Evolutionary conservation across 2,329 filamentous ascomycete genomes (phyloP).

Genomic region (Epichloe gansuensis): DNA sequence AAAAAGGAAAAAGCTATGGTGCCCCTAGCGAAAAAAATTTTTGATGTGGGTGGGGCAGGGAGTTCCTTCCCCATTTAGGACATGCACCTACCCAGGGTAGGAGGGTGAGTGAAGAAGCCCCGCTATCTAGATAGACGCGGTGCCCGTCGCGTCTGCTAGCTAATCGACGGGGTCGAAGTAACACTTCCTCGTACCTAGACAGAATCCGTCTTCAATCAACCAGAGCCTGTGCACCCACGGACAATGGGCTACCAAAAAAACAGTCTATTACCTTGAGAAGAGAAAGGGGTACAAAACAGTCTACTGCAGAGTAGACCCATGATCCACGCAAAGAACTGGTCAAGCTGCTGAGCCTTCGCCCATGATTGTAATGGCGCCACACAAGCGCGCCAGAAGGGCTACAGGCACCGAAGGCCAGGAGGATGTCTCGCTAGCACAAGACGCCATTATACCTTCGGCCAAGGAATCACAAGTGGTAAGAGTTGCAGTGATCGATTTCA

Average conservation of each 20-base stretch:
- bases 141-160: too few relatives aligned
- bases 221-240: not conserved
- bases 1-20: too few relatives aligned
- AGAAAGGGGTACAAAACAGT: too few relatives aligned
- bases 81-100: too few relatives aligned
- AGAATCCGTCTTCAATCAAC: not conserved
- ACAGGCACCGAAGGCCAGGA: constrained; percentile 3
- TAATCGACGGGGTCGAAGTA: too few relatives aligned
- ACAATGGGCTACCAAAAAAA: not conserved
- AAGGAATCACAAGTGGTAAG: constrained; percentile 1
- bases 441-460: not conserved
- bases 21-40: too few relatives aligned
- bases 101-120: too few relatives aligned
- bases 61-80: too few relatives aligned
- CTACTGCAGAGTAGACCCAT: not conserved
- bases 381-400: constrained; percentile 31
- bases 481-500: not conserved
- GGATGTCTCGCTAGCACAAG: not conserved
- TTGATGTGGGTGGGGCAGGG: too few relatives aligned
- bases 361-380: constrained; percentile 15
- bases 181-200: too few relatives aligned
- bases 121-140: too few relatives aligned
- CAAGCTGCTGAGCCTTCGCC: not conserved
- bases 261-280: too few relatives aligned
- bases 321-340: not conserved